Evolutionary conservation across 257 asterid species (phyloP), one percentile per base, ranked within the genome.

Genomic region (Plantago major): DNA sequence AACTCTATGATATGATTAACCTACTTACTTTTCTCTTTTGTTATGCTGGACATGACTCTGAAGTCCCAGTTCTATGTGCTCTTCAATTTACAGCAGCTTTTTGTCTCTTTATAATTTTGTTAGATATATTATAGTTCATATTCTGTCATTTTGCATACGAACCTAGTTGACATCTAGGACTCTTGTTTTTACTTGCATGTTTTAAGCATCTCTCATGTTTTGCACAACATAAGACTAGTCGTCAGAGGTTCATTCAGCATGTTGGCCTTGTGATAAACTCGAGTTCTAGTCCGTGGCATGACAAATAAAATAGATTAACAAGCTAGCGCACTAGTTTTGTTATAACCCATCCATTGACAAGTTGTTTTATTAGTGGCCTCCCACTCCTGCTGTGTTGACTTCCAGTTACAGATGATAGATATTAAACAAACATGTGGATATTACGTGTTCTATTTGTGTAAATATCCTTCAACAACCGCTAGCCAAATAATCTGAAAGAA

Each of bases 321-420:
- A 22, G 58, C 58, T 16, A 26, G 28, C 30, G 40, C 14, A 26
- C 19, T 53, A 53, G 42, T 19, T 50, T 16, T 57, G 12, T 13
- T 56, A 33, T 9, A 0, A 38, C n/a, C 10, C 44, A 56, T 8
- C 10, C 18, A 38, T n/a, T 38, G 6, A 33, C 13, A 9, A 15
- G 8, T 33, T 42, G 44, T n/a, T 19, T 19, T 58, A n/a, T 44
- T 60, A 60, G 64, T 60, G 64, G 51, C 64, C 49, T 43, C 50
- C 54, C 64, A 60, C 53, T 44, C 64, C 44, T 44, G 6, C 16
- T 26, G 51, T 28, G 11, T 60, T 60, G 42, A 42, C 64, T 60
- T 58, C 63, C 11, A 42, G 63, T 15, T 38, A 16, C 11, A 33
- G 40, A 7, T 33, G 8, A 16, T 10, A 33, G 40, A 7, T 33